Conservation (phyloP, 2,329 filamentous ascomycete genomes). For the Dryadomyces quercivorus region DNA sequence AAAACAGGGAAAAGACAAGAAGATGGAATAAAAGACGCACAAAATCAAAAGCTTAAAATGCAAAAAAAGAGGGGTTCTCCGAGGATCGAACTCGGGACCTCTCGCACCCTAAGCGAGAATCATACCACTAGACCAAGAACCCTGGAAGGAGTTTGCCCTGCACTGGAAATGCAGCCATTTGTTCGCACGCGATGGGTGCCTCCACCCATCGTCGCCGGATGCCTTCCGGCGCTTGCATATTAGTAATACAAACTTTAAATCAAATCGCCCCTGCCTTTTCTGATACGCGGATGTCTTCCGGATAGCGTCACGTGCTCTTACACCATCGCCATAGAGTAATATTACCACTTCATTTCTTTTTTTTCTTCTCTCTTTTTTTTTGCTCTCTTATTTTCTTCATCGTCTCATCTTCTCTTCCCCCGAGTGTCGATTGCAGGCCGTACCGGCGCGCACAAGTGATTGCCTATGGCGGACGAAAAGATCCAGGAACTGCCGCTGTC, state of each 20-base stretch:
- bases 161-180: neutral
- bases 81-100: conserved; percentile 6
- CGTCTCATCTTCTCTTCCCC: no score
- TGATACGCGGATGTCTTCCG: neutral
- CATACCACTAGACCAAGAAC: conserved; percentile 44
- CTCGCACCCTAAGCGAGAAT: conserved; percentile 48
- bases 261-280: no score
- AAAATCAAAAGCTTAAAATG: neutral
- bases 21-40: conserved; percentile 14
- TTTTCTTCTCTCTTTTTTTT: neutral
- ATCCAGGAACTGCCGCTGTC: neutral
- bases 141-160: neutral
- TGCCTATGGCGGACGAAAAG: neutral
- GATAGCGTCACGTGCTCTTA: neutral
- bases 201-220: neutral
- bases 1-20: neutral
- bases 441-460: no score
- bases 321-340: neutral
- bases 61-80: conserved; percentile 4
- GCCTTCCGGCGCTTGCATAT: neutral
- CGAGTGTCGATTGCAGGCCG: no score
- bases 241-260: no score
- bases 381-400: neutral
- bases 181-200: neutral
- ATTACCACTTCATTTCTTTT: neutral